A percentile compares a stretch with the other conserved stretches of the same genome.
Evolutionary conservation across 139 green algal species (phyloP).

Genomic region (Bryopsis sp.): DNA sequence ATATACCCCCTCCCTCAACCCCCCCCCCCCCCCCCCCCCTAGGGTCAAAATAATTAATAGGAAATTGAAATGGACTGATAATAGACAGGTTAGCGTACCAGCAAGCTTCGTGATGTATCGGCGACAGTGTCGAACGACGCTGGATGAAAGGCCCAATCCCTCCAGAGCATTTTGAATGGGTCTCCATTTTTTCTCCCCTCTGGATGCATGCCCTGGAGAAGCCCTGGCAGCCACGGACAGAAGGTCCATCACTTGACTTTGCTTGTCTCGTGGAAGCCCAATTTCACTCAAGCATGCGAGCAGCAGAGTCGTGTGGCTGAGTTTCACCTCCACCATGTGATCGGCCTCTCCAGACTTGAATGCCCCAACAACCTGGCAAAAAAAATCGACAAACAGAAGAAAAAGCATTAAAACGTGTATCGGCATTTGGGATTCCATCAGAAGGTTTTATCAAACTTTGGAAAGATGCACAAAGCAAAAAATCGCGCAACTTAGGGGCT

Average conservation of each 20-base stretch:
- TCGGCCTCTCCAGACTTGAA: background rate
- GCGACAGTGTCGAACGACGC: background rate
- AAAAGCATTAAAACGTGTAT: too few species aligned
- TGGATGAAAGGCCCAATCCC: conserved; percentile 1
- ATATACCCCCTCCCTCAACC: too few species aligned
- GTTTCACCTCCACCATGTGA: background rate
- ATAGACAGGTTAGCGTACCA: too few species aligned
- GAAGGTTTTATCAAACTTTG: too few species aligned
- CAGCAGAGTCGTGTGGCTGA: background rate
- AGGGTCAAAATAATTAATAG: too few species aligned
- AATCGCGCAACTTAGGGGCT: too few species aligned
- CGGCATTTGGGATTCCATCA: too few species aligned
- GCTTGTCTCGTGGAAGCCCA: background rate
- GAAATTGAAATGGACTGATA: too few species aligned
- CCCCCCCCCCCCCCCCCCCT: too few species aligned
- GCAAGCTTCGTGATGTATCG: conserved; percentile 2
- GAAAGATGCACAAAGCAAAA: too few species aligned
- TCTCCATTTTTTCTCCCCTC: background rate
- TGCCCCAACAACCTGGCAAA: background rate
- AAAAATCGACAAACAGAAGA: too few species aligned
- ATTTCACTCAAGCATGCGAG: background rate
- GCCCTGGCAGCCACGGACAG: background rate
- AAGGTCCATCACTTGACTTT: background rate
- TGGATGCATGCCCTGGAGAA: background rate
- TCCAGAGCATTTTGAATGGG: conserved; percentile 14